phyloP scores from a whole-genome alignment of 2,329 filamentous ascomycete genomes.

The Alternaria solani region DNA sequence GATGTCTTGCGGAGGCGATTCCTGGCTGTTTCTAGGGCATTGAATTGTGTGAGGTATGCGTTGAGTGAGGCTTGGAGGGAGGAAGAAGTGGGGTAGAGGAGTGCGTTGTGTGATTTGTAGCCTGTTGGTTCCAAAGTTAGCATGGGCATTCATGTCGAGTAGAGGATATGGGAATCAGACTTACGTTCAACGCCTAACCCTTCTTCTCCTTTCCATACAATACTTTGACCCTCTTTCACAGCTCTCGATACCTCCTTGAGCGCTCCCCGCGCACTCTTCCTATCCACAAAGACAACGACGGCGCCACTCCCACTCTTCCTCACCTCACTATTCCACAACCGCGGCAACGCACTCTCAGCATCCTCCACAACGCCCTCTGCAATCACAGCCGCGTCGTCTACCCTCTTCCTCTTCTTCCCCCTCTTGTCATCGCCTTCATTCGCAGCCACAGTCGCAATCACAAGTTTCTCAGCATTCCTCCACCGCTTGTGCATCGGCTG shows the following conservation, averaged over 20 bases:
- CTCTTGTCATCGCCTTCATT: conserved; percentile 36
- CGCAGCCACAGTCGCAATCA: conserved; percentile 35
- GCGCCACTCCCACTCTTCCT: conserved; percentile 79
- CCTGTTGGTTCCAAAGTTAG: conserved; percentile 50
- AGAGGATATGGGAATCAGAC: conserved; percentile 6
- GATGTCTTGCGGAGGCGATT: conserved; percentile 67
- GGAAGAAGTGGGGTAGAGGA: conserved; percentile 73
- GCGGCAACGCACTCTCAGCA: conserved; percentile 69
- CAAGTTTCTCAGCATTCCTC: conserved; percentile 38
- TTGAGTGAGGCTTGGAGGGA: conserved; percentile 79
- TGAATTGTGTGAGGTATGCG: conserved; percentile 84
- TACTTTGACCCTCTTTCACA: conserved; percentile 64
- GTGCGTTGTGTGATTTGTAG: conserved; percentile 70
- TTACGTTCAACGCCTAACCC: conserved; percentile 62
- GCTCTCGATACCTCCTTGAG: conserved; percentile 76
- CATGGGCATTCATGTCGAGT: not conserved
- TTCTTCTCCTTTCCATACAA: conserved; percentile 70
- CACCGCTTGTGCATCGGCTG: conserved; percentile 59
- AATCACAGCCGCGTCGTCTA: conserved; percentile 42
- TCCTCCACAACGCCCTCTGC: conserved; percentile 60
- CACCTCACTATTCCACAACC: conserved; percentile 75
- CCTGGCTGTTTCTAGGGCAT: conserved; percentile 71
- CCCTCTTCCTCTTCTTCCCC: conserved; percentile 65
- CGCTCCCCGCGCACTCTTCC: conserved; percentile 76
- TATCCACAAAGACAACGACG: conserved; percentile 83